These are phyloP conservation scores for Ogataea philodendri DNA, from an alignment of 805 yeast species.

Conservation along the genomic window DNA sequence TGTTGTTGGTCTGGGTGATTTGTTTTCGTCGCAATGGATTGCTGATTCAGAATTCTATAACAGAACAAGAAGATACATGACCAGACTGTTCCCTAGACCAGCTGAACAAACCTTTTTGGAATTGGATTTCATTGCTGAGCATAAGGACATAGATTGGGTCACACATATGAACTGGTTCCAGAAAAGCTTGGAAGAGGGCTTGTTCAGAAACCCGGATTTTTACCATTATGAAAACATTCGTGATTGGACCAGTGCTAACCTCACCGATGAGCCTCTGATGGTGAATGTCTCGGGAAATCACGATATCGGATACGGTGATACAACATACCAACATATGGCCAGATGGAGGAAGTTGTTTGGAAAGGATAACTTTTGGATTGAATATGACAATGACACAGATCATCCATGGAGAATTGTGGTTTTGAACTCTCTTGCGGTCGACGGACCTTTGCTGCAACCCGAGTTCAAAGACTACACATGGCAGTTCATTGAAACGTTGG, in stretches of 20 bases:
- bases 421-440: slow-evolving; percentile 75
- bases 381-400: slow-evolving; percentile 58
- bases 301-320: slow-evolving; percentile 96
- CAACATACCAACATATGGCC: slow-evolving; percentile 86
- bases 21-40: slow-evolving; percentile 94
- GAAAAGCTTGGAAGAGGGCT: slow-evolving; percentile 32
- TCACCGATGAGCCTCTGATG: slow-evolving; percentile 59
- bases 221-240: slow-evolving; percentile 60
- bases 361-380: slow-evolving; percentile 77
- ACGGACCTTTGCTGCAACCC: slow-evolving; percentile 84
- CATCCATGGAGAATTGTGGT: slow-evolving; percentile 90
- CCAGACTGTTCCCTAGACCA: slow-evolving; percentile 65
- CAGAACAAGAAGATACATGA: slow-evolving; percentile 71
- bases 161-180: slow-evolving; percentile 38
- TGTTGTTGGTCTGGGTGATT: slow-evolving; percentile 89
- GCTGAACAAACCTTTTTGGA: slow-evolving; percentile 47
- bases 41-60: slow-evolving; percentile 79
- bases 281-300: slow-evolving; percentile 92
- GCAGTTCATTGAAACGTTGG: slow-evolving; percentile 66
- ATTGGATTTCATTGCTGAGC: slow-evolving; percentile 45
- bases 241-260: slow-evolving; percentile 54
- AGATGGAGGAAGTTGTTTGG: slow-evolving; percentile 78
- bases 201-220: slow-evolving; percentile 26
- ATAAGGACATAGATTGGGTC: slow-evolving; percentile 58
- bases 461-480: slow-evolving; percentile 66